phyloP scores from a whole-genome alignment of 805 yeast species.

The Saturnispora sanitii region DNA sequence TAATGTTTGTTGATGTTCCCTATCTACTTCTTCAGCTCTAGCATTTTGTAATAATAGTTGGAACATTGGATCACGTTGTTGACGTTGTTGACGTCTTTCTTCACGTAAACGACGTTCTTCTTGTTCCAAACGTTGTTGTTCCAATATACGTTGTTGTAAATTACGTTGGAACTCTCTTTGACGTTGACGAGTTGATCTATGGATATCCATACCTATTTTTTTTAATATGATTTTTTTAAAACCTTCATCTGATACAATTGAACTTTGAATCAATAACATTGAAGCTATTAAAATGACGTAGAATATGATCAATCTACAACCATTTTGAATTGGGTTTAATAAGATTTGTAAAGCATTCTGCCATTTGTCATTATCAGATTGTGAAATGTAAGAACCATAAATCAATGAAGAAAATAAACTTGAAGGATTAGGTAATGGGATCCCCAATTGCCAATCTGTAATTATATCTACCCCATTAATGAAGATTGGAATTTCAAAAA shows the following conservation, averaged over 20 bases:
- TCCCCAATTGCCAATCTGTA: constrained; percentile 48
- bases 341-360: constrained; percentile 7
- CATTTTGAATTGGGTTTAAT: constrained; percentile 13
- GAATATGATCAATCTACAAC: constrained; percentile 11
- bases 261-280: constrained; percentile 38
- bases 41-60: neutral
- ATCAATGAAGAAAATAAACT: constrained; percentile 16
- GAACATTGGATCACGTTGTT: neutral
- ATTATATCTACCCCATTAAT: constrained; percentile 47
- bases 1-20: too few species aligned
- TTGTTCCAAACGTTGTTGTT: too few species aligned
- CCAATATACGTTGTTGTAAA: constrained; percentile 28
- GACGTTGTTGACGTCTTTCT: neutral
- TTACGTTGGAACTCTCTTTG: too few species aligned
- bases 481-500: constrained; percentile 44
- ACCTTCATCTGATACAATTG: constrained; percentile 64
- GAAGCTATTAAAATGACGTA: constrained; percentile 20
- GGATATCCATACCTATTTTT: constrained; percentile 43
- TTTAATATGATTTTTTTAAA: constrained; percentile 47
- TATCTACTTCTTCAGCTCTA: too few species aligned
- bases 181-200: too few species aligned
- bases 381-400: constrained; percentile 3
- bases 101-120: too few species aligned
- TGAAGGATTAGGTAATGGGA: constrained; percentile 33
- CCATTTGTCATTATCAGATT: constrained; percentile 2